A percentile compares a stretch with the other conserved stretches of the same genome.
Conservation (phyloP, 345 rosid species). For the Ceriops zippeliana region DNA sequence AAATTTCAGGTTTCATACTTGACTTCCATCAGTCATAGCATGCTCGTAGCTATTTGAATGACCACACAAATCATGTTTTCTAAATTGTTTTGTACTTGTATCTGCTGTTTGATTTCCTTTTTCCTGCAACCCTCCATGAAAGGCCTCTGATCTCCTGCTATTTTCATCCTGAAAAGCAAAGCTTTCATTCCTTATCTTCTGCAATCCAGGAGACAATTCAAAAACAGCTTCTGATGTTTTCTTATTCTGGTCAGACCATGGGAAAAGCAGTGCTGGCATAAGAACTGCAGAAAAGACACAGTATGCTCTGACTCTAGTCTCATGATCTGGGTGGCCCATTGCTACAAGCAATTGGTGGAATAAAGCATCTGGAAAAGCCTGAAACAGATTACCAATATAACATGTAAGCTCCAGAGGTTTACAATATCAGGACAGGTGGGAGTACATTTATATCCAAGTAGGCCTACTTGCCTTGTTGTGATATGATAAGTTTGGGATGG, state of each 20-base stretch:
- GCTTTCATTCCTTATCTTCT: conserved; percentile 32
- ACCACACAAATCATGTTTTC: conserved; percentile 21
- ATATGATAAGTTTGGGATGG: conserved; percentile 66
- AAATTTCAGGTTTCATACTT: conserved; percentile 35
- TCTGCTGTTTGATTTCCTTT: conserved; percentile 35
- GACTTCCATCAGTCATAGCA: conserved; percentile 48
- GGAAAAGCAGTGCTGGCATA: conserved; percentile 54
- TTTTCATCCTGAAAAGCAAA: conserved; percentile 42
- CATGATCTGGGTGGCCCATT: conserved; percentile 74
- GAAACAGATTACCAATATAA: conserved; percentile 21
- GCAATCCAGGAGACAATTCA: conserved; percentile 24
- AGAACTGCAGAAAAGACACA: conserved; percentile 65
- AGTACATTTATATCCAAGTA: conserved; percentile 10
- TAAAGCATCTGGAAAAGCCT: conserved; percentile 90
- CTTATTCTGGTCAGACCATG: conserved; percentile 45
- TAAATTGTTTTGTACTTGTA: conserved; percentile 26
- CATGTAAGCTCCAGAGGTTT: conserved; percentile 15
- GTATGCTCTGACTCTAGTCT: conserved; percentile 77
- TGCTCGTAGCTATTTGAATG: conserved; percentile 51
- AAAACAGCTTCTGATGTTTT: conserved; percentile 36
- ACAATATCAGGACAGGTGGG: conserved; percentile 8
- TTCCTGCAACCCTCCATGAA: conserved; percentile 34
- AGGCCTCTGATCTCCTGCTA: conserved; percentile 31
- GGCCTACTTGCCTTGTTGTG: conserved; percentile 53
- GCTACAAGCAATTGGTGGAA: conserved; percentile 82